Evolutionary conservation across 306 rosid genomes (phyloP).

Genomic region (Adenanthera pavonina): DNA sequence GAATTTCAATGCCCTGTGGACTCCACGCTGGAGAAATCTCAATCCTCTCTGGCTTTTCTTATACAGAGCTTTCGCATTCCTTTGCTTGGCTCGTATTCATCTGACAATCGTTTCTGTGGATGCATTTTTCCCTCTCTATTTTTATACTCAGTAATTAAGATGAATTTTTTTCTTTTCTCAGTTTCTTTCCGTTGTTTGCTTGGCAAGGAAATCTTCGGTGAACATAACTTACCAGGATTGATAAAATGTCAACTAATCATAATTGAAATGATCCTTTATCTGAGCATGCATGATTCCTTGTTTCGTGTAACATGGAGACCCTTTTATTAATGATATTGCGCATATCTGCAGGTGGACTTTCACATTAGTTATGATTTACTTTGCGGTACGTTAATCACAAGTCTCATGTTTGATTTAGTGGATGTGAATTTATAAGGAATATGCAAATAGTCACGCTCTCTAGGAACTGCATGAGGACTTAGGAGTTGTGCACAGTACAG

Average conservation of each 20-base stretch:
- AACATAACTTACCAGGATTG: neutral
- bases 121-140: constrained; percentile 44
- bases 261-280: neutral
- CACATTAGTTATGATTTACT: constrained; percentile 70
- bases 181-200: neutral
- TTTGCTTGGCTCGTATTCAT: constrained; percentile 40
- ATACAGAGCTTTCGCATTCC: constrained; percentile 42
- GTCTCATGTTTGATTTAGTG: constrained; percentile 17
- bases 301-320: neutral
- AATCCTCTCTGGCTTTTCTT: constrained; percentile 46
- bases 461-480: neutral
- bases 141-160: constrained; percentile 55
- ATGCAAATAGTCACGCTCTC: neutral
- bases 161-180: neutral
- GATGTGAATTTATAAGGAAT: neutral
- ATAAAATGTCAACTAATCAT: neutral
- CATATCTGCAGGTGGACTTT: constrained; percentile 82
- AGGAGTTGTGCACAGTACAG: neutral
- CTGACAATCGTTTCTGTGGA: constrained; percentile 33
- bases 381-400: constrained; percentile 60
- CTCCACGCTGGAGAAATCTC: constrained; percentile 48
- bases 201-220: neutral
- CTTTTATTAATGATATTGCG: constrained; percentile 29
- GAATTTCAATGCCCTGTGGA: constrained; percentile 40
- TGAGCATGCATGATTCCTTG: neutral